These are phyloP conservation scores for Ustilago vetiveriae DNA, from an alignment of 1,284 basidiomycete genomes.

Conservation along the genomic window DNA sequence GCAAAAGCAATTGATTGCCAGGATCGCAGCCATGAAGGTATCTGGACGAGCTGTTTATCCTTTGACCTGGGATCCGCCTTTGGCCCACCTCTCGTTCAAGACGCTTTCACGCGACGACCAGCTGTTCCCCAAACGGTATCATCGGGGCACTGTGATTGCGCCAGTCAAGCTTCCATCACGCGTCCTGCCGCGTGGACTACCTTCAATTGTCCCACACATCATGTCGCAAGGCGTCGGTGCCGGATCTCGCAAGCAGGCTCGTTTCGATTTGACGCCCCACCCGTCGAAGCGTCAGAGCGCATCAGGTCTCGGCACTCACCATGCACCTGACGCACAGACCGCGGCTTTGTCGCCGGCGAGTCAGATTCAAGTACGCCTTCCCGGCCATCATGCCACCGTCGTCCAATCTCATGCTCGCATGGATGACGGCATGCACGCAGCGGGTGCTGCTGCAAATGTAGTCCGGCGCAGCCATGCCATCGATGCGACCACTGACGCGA, in stretches of 20 bases:
- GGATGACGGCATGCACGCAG: conserved; percentile 14
- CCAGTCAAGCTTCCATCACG: conserved; percentile 48
- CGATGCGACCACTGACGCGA: conserved; percentile 41
- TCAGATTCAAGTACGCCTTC: conserved; percentile 42
- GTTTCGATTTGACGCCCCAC: conserved; percentile 43
- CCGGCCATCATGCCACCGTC: conserved; percentile 35
- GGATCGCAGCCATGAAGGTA: conserved; percentile 35
- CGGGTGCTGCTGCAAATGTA: conserved; percentile 1
- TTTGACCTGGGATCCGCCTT: conserved; percentile 59
- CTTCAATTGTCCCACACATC: conserved; percentile 15
- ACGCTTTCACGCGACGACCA: conserved; percentile 58
- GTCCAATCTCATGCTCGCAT: conserved; percentile 19
- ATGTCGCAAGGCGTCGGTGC: conserved; percentile 1
- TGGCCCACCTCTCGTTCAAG: conserved; percentile 44
- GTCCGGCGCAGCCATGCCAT: conserved; percentile 10
- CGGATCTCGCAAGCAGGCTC: conserved; percentile 39
- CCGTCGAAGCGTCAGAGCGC: conserved; percentile 22
- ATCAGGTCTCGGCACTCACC: conserved; percentile 4
- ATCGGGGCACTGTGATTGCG: conserved; percentile 51
- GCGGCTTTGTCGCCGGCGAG: conserved; percentile 9
- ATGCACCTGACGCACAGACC: conserved; percentile 3
- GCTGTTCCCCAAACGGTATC: conserved; percentile 59
- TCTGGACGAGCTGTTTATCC: conserved; percentile 37
- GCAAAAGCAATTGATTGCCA: conserved; percentile 37
- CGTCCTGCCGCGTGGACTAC: conserved; percentile 32